A percentile compares a stretch with the other conserved stretches of the same genome.
phyloP scores from a whole-genome alignment of 371 early-diverging fungal genomes.

The Choanephora cucurbitarum region DNA sequence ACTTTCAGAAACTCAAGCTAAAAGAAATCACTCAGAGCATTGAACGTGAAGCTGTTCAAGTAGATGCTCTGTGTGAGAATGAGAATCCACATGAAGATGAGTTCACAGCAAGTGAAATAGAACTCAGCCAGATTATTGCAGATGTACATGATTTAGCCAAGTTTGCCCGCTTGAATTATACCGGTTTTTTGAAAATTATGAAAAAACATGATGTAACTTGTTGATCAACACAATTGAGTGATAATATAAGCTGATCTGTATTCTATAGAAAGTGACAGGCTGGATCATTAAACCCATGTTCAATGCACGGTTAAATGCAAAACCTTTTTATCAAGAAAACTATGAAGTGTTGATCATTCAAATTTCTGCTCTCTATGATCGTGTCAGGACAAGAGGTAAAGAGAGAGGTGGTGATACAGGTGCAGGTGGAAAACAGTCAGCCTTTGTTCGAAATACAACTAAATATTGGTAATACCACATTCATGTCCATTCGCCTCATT shows the following conservation, averaged over 20 bases:
- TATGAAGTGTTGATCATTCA: conserved; percentile 89
- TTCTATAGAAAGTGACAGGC: conserved; percentile 75
- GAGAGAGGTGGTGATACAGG: conserved; percentile 55
- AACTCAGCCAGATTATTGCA: conserved; percentile 79
- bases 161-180: conserved; percentile 91
- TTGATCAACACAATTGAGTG: not conserved
- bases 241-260: no score
- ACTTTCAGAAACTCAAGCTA: conserved; percentile 87
- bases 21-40: conserved; percentile 86
- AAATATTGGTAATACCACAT: conserved; percentile 83
- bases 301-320: conserved; percentile 80
- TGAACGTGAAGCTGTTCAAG: conserved; percentile 67
- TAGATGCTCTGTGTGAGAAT: conserved; percentile 56
- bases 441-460: conserved; percentile 87
- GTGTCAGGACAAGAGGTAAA: conserved; percentile 82
- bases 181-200: conserved; percentile 93
- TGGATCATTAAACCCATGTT: conserved; percentile 89
- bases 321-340: conserved; percentile 90
- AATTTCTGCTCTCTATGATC: conserved; percentile 89
- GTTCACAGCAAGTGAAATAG: conserved; percentile 70
- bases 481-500: no score
- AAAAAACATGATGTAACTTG: conserved; percentile 88
- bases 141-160: conserved; percentile 89
- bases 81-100: conserved; percentile 67
- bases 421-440: conserved; percentile 54